Base-by-base conservation (phyloP, 2,329 filamentous ascomycete genomes). In the Alternaria tenuissima region DNA sequence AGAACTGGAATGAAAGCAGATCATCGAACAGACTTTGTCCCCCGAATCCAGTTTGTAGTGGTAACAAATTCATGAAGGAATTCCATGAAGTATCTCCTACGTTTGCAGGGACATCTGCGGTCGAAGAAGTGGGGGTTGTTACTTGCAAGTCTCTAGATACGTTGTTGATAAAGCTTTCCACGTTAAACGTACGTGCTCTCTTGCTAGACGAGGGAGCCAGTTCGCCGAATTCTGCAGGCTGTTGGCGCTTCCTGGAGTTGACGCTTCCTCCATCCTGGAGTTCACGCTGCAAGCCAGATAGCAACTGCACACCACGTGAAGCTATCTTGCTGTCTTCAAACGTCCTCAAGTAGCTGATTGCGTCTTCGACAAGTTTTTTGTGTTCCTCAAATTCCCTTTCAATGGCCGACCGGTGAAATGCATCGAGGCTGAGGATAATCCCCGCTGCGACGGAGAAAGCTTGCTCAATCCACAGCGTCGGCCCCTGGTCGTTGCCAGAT, bases 361-460 rank as follows among this genome's bases (percentile, higher is more conserved):
- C 46, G 7, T 58, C 63, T 12, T 28, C 28, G 20, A 68, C 61
- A 16, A 68, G 42, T 18, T 42, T 24, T 7, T 6, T 34, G 20
- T 68, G 57, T 9, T 65, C 52, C 6, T 47, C 51, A n/a, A 58
- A 55, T n/a, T 69, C 63, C 1, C 52, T 52, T 20, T 65, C 58
- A 6, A 51, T 42, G 16, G 54, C 36, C 3, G 30, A 49, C 16
- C 76, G 75, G 57, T 80, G 77, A 46, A 78, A 75, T 5, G 76
- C 68, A 49, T 81, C 79, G n/a, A 81, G 67, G 22, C 75, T 74
- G 14, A 81, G 62, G 3, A 80, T 78, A 7, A 81, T 80, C 43
- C 75, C 65, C 4, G 79, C 78, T 18, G 79, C 76, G 1, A 81
- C 76, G n/a, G 73, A 73, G 53, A 81, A 81, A 7, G 78, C 78